Conservation (phyloP, 2,329 filamentous ascomycete species). For the Corynespora cassiicola region DNA sequence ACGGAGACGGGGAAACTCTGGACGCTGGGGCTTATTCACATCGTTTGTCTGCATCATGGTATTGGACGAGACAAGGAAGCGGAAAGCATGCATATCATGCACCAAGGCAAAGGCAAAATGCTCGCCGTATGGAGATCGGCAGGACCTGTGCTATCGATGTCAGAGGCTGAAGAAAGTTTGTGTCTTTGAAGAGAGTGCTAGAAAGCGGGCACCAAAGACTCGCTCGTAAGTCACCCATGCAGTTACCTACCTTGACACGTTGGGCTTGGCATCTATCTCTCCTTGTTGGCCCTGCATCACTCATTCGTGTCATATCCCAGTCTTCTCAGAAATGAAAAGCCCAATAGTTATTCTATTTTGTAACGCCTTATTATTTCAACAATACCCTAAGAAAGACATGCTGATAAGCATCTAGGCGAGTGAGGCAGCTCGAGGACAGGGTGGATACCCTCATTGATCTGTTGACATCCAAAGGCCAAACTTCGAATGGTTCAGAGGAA, state of each 20-base stretch:
- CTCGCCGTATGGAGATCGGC: slow-evolving; percentile 17
- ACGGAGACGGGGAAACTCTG: no score
- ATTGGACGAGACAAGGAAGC: slow-evolving; percentile 19
- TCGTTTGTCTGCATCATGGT: slow-evolving; percentile 10
- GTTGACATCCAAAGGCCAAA: slow-evolving; percentile 14
- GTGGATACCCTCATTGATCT: slow-evolving; percentile 30
- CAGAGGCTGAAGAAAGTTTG: slow-evolving; percentile 27
- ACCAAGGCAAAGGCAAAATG: slow-evolving; percentile 31
- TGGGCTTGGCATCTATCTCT: neutral
- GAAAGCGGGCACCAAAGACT: slow-evolving; percentile 23
- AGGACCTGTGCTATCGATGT: slow-evolving; percentile 25
- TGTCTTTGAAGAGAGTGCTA: slow-evolving; percentile 18
- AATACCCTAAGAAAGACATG: no score
- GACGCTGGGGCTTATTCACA: no score
- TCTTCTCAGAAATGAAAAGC: neutral
- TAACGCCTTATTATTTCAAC: no score
- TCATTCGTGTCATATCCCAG: neutral
- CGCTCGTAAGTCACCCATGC: slow-evolving; percentile 35
- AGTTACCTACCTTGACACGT: neutral
- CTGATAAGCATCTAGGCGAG: slow-evolving; percentile 24
- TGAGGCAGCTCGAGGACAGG: slow-evolving; percentile 29
- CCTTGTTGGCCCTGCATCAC: neutral
- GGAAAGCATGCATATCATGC: slow-evolving; percentile 28
- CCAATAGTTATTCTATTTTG: no score
- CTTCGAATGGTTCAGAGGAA: neutral